These are phyloP conservation scores for Hymenotorrendiella dingleyae DNA, from an alignment of 2,329 filamentous ascomycete genomes.

Conservation along the genomic window DNA sequence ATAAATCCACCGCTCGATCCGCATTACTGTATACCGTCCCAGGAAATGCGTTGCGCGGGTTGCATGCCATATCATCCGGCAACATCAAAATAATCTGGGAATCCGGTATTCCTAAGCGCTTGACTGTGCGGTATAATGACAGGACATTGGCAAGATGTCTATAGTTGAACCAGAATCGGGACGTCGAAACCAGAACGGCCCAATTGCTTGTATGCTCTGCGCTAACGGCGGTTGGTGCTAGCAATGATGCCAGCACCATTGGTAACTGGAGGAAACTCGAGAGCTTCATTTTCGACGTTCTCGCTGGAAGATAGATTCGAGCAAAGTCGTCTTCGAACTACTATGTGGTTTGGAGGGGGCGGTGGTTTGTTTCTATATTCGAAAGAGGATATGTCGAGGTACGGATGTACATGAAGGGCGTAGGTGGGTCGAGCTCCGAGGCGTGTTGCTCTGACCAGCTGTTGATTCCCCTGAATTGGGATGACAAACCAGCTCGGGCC, in stretches of 20 bases:
- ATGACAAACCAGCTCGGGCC: no score
- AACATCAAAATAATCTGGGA: slow-evolving; percentile 99
- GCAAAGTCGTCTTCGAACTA: no score
- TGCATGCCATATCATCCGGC: slow-evolving; percentile 99
- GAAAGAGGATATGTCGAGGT: no score
- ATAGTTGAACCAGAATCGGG: slow-evolving; percentile 99
- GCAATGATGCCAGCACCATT: slow-evolving; percentile 42
- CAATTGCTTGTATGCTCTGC: slow-evolving; percentile 95
- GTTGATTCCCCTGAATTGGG: no score
- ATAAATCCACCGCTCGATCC: slow-evolving; percentile 89
- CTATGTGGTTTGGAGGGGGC: no score
- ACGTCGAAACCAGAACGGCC: slow-evolving; percentile 98
- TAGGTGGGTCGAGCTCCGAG: no score
- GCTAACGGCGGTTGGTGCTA: slow-evolving; percentile 35
- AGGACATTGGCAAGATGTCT: slow-evolving; percentile 96
- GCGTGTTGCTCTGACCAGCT: no score
- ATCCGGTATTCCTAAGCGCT: slow-evolving; percentile 94
- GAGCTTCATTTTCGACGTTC: slow-evolving; percentile 42
- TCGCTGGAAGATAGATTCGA: not conserved
- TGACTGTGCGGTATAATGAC: slow-evolving; percentile 95
- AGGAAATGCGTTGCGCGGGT: slow-evolving; percentile 95
- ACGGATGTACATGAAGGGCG: no score
- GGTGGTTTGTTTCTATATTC: no score
- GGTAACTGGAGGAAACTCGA: slow-evolving; percentile 34
- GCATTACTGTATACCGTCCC: slow-evolving; percentile 98